These are phyloP conservation scores for Cercospora zeae-maydis DNA, from an alignment of 2,329 filamentous ascomycete genomes.

Conservation along the genomic window DNA sequence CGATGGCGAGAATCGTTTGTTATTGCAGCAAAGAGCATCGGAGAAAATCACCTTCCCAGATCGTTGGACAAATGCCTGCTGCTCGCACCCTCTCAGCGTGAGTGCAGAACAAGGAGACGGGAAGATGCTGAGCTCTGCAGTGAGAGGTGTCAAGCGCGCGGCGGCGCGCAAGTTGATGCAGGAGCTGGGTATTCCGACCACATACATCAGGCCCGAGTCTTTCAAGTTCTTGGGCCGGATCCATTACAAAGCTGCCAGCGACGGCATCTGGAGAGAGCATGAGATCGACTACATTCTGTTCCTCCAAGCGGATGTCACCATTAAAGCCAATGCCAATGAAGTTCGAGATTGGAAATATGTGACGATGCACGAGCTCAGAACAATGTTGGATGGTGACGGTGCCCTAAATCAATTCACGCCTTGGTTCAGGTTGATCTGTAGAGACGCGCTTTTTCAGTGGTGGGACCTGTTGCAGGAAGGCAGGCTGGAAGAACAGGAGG, in stretches of 20 bases:
- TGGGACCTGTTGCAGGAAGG: not conserved
- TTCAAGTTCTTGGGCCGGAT: not conserved
- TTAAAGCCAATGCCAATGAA: not conserved
- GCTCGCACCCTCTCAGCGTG: not conserved
- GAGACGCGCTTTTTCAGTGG: not conserved
- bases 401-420: not conserved
- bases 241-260: not conserved
- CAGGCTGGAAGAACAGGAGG: not conserved
- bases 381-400: not conserved
- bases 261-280: not conserved
- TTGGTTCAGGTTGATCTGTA: not conserved
- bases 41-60: not conserved
- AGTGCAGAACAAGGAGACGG: not conserved
- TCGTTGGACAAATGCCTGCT: not conserved
- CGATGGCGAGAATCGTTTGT: not conserved
- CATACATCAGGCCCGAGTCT: not conserved
- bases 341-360: not conserved
- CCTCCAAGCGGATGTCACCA: not conserved
- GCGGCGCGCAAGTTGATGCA: not conserved
- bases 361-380: not conserved
- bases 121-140: not conserved
- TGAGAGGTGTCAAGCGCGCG: not conserved
- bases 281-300: not conserved
- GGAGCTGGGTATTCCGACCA: not conserved
- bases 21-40: not conserved